A percentile compares a stretch with the other conserved stretches of the same genome.
Conservation (phyloP, 23 red algal species). For the Gracilaria domingensis region DNA sequence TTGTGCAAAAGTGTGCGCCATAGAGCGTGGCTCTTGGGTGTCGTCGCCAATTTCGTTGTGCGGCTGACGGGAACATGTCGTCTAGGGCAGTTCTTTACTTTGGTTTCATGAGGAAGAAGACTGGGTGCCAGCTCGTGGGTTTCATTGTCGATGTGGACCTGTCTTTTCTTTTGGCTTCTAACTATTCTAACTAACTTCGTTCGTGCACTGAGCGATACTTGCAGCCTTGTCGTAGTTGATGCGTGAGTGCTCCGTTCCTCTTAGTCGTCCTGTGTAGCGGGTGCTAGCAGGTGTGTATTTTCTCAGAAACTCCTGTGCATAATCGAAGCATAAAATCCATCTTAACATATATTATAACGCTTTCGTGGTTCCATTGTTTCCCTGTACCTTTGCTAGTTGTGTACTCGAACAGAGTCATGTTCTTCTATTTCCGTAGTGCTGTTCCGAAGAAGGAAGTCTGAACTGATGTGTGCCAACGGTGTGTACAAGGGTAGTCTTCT, state of each 20-base stretch:
- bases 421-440: too few relatives aligned
- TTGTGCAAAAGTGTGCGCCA: not conserved
- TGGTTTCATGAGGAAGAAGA: not conserved
- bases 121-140: constrained; percentile 20
- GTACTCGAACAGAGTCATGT: too few relatives aligned
- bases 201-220: constrained; percentile 13
- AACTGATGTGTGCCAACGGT: too few relatives aligned
- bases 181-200: constrained; percentile 35
- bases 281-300: constrained; percentile 28
- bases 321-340: constrained; percentile 36
- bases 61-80: not conserved
- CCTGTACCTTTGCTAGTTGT: too few relatives aligned
- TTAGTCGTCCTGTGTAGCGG: constrained; percentile 31
- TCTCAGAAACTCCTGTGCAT: constrained; percentile 47
- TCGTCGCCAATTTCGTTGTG: not conserved
- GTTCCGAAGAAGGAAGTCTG: too few relatives aligned
- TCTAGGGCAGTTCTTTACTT: constrained; percentile 10
- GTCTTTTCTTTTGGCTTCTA: constrained; percentile 43
- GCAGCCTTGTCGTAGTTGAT: not conserved
- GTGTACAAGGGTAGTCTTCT: too few relatives aligned
- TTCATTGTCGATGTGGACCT: constrained; percentile 38
- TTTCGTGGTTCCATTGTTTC: not conserved
- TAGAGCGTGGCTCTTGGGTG: not conserved
- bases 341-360: not conserved
- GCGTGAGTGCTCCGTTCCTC: constrained; percentile 24